Conservation (phyloP, 2,329 filamentous ascomycete genomes). For the Exophiala viscosa region DNA sequence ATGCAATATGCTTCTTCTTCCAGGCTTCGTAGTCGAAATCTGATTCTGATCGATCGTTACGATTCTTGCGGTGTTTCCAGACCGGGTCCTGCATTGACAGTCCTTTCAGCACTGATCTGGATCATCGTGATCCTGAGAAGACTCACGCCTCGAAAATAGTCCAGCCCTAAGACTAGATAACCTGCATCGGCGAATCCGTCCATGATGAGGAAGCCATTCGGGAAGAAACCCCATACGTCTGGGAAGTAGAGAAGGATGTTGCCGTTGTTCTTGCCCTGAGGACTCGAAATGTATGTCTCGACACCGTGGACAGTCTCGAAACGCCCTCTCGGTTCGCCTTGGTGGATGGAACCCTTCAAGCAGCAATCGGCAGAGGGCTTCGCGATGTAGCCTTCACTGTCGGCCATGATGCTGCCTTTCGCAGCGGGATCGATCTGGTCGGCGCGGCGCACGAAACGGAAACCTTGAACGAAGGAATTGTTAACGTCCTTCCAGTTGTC, state of each 20-base stretch:
- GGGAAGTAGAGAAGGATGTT: constrained; percentile 47
- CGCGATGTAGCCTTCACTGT: constrained; percentile 15
- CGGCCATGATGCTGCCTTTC: constrained; percentile 8
- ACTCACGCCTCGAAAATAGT: constrained; percentile 45
- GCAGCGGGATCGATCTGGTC: no score
- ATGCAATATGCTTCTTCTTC: constrained; percentile 45
- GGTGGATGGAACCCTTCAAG: constrained; percentile 39
- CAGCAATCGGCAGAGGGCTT: constrained; percentile 34
- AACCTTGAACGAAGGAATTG: no score
- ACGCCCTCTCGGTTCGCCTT: constrained; percentile 37
- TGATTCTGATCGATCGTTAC: constrained; percentile 30
- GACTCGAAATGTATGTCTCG: constrained; percentile 39
- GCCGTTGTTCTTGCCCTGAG: constrained; percentile 36
- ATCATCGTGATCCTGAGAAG: neutral
- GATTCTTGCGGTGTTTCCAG: constrained; percentile 39
- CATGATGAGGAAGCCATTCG: constrained; percentile 45
- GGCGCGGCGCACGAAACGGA: no score
- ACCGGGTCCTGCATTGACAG: constrained; percentile 39
- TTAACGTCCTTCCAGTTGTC: no score
- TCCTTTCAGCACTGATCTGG: neutral
- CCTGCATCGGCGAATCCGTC: constrained; percentile 46
- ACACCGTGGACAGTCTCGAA: constrained; percentile 35
- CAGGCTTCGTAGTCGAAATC: constrained; percentile 50
- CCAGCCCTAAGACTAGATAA: constrained; percentile 42
- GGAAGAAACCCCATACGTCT: constrained; percentile 45